phyloP scores from a whole-genome alignment of 2,329 filamentous ascomycete genomes.

The Colletotrichum lindemuthianum region DNA sequence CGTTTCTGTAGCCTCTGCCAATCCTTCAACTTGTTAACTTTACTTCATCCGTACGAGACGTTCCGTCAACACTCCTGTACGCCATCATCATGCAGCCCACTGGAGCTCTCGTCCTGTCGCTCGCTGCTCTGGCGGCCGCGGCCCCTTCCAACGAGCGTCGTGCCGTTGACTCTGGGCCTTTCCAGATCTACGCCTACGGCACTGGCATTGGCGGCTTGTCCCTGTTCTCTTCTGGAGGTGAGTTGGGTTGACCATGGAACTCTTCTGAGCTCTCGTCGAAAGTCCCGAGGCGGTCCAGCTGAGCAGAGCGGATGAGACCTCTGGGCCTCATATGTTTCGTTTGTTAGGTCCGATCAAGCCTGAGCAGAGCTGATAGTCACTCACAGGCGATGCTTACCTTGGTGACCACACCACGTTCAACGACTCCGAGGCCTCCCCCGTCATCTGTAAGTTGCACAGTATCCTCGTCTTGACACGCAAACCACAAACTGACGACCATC shows the following conservation, averaged over 20 bases:
- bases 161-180: constrained; percentile 31
- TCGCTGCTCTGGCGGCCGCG: constrained; percentile 25
- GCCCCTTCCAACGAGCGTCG: constrained; percentile 17
- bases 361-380: background rate
- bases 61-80: too few species aligned
- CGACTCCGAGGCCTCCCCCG: constrained; percentile 25
- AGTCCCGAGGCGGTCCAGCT: background rate
- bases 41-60: background rate
- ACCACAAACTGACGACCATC: background rate
- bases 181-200: constrained; percentile 43
- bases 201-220: constrained; percentile 39
- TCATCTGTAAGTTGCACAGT: constrained; percentile 13
- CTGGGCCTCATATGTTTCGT: background rate
- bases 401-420: constrained; percentile 25
- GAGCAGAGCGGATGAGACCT: background rate
- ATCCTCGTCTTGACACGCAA: too few species aligned
- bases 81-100: constrained; percentile 12
- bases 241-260: constrained; percentile 23
- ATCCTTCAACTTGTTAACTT: constrained; percentile 4
- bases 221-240: constrained; percentile 40
- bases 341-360: background rate
- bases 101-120: constrained; percentile 12
- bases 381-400: constrained; percentile 21
- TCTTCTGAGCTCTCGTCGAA: constrained; percentile 2
- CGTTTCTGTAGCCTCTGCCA: constrained; percentile 10